phyloP scores from a whole-genome alignment of 164 flowering plant genomes.

The Macadamia integrifolia region DNA sequence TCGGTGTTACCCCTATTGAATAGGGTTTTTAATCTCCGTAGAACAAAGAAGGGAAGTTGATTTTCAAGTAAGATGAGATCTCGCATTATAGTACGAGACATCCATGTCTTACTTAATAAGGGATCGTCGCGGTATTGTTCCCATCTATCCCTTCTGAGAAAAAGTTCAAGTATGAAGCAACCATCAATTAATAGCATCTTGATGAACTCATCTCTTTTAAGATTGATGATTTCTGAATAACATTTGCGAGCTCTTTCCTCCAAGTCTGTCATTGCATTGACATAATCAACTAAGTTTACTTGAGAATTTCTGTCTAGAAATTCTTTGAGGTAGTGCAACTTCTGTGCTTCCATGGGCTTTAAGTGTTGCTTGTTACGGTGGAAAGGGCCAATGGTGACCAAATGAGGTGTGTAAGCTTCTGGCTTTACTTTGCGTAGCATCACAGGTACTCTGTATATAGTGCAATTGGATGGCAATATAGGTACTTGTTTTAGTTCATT shows the following conservation, averaged over 20 bases:
- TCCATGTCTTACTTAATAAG: conserved; percentile 34
- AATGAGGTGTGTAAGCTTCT: conserved; percentile 39
- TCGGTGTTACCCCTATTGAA: not conserved
- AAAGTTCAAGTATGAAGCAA: conserved; percentile 43
- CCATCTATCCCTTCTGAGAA: conserved; percentile 8
- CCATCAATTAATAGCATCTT: conserved; percentile 62
- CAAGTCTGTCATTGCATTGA: too few species aligned
- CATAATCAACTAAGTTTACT: too few species aligned
- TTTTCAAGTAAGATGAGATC: conserved; percentile 61
- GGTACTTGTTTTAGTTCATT: too few species aligned
- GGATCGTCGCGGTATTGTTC: conserved; percentile 29
- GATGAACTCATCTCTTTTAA: conserved; percentile 36
- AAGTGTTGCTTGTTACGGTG: conserved; percentile 35
- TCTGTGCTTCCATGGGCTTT: conserved; percentile 39
- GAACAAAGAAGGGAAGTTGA: conserved; percentile 43
- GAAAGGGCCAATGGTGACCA: conserved; percentile 52
- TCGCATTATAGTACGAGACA: conserved; percentile 36
- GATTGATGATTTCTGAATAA: conserved; percentile 24
- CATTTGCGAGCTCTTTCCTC: too few species aligned
- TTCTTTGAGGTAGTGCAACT: conserved; percentile 29
- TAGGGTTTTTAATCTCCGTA: conserved; percentile 12
- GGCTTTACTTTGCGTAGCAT: conserved; percentile 31
- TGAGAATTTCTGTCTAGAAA: conserved; percentile 6
- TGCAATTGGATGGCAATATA: not conserved
- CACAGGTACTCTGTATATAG: conserved; percentile 38